These are phyloP conservation scores for Russula sp. DNA, from an alignment of 768 basidiomycete species.

Conservation along the genomic window DNA sequence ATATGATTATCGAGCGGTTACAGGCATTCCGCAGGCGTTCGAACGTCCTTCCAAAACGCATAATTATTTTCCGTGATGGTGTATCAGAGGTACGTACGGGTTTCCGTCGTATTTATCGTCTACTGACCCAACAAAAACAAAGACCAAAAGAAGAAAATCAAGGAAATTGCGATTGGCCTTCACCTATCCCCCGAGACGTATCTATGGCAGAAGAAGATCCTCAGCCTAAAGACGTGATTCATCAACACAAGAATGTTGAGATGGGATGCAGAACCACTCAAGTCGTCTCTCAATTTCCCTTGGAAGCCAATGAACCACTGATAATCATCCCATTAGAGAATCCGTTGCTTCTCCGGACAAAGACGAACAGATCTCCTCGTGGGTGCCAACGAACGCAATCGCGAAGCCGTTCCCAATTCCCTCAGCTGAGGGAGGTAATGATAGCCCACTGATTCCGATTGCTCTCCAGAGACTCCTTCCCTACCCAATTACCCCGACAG, in stretches of 20 bases:
- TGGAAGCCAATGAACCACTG: too few relatives aligned
- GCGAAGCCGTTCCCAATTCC: conserved; percentile 23
- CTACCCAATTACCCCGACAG: conserved; percentile 16
- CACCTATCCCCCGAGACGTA: too few relatives aligned
- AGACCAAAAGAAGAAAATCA: too few relatives aligned
- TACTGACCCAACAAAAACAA: conserved; percentile 32
- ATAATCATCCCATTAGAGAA: too few relatives aligned
- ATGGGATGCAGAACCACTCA: too few relatives aligned
- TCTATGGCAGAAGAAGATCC: too few relatives aligned
- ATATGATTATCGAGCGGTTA: conserved; percentile 73
- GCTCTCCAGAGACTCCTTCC: conserved; percentile 26
- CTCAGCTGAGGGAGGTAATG: background rate
- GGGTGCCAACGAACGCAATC: conserved; percentile 18
- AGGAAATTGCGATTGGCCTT: too few relatives aligned
- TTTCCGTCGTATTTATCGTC: too few relatives aligned
- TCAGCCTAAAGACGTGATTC: too few relatives aligned
- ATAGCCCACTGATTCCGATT: conserved; percentile 8
- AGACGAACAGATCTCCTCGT: conserved; percentile 12
- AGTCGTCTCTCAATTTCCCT: too few relatives aligned
- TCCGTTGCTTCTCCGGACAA: conserved; percentile 16
- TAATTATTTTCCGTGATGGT: conserved; percentile 77
- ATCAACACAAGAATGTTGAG: too few relatives aligned
- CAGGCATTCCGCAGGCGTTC: conserved; percentile 49
- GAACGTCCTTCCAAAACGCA: conserved; percentile 57
- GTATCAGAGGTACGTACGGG: conserved; percentile 74